Base-by-base conservation (phyloP, 495 filamentous ascomycete genomes). In the Neurospora sp. region DNA sequence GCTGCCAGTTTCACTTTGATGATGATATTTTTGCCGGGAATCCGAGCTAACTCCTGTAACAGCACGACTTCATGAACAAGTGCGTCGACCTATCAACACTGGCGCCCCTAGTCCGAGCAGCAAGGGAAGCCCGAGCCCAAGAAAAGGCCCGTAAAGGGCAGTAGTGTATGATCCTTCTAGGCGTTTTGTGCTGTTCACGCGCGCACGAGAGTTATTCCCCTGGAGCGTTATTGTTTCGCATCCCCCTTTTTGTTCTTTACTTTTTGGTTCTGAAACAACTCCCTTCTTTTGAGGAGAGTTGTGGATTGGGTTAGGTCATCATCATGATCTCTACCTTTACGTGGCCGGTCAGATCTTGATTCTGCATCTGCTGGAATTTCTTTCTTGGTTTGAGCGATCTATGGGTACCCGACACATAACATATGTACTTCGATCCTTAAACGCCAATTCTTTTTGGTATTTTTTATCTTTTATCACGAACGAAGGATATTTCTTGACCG, bases 41-140 rank as follows among this genome's bases (percentile, higher is more conserved):
- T 7, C 27, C 31, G 27, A 41, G 27, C 76, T 73, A 71, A 75
- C 54, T 23, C 14, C 18, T 42, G 37, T 16, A 12, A 44, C 62
- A 99, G 96, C 96, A 99, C 81, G 90, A 91, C 4, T 99, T 98
- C 82, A 96, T 98, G 93, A 95, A 83, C 89, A 88, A 76, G 81
- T 99, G 77, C 84, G 86, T 81, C 89, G 92, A 84, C 82, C 92
- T 82, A 82, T 79, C 81, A 4, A 82, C 85, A 7, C 78, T 89
- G 38, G 81, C 96, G 16, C 96, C 96, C 40, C 87, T 99, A 70
- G 96, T 99, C 59, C 88, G 90, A 76, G 91, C 94, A 69, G 96
- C 96, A 59, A 89, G 96, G 66, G 86, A 89, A 76, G 93, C 93
- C 69, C 88, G 94, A 74, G 91, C 90, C 16, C 90, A 95, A 78